Percentiles rank a stretch among this genome's conserved stretches.
These are phyloP conservation scores for Laetiporus sulphureus DNA, from an alignment of 1,284 basidiomycete species.

Conservation along the genomic window DNA sequence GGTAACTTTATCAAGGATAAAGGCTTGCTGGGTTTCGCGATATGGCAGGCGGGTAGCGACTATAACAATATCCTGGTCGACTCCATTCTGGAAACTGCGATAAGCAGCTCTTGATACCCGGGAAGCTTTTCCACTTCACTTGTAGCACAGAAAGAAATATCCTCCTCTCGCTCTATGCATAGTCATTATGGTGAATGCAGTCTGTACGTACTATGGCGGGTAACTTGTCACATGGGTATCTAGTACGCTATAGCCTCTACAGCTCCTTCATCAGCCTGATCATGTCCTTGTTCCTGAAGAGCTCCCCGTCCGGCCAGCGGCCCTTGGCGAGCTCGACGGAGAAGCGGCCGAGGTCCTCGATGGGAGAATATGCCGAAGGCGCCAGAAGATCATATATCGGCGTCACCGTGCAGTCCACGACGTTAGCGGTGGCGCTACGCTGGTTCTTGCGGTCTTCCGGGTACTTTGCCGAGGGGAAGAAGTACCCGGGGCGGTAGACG, in stretches of 20 bases:
- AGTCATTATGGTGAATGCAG: too few relatives aligned
- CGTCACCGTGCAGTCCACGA: conserved; percentile 11
- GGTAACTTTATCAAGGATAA: conserved; percentile 47
- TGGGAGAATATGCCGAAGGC: conserved; percentile 15
- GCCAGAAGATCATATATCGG: conserved; percentile 11
- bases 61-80: conserved; percentile 46
- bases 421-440: conserved; percentile 12
- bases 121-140: too few relatives aligned
- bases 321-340: conserved; percentile 26
- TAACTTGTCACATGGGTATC: too few relatives aligned
- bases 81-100: too few relatives aligned
- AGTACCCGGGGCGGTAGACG: conserved; percentile 26
- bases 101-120: too few relatives aligned
- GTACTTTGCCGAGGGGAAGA: conserved; percentile 24
- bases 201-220: too few relatives aligned
- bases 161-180: too few relatives aligned
- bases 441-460: conserved; percentile 25
- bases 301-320: conserved; percentile 19
- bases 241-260: too few relatives aligned
- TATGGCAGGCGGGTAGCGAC: conserved; percentile 61
- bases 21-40: conserved; percentile 51
- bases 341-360: conserved; percentile 21
- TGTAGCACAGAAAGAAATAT: too few relatives aligned
- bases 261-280: conserved; percentile 17
- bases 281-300: conserved; percentile 21